Evolutionary conservation across 768 basidiomycete species (phyloP).

Genomic region (Lactarius tabidus): DNA sequence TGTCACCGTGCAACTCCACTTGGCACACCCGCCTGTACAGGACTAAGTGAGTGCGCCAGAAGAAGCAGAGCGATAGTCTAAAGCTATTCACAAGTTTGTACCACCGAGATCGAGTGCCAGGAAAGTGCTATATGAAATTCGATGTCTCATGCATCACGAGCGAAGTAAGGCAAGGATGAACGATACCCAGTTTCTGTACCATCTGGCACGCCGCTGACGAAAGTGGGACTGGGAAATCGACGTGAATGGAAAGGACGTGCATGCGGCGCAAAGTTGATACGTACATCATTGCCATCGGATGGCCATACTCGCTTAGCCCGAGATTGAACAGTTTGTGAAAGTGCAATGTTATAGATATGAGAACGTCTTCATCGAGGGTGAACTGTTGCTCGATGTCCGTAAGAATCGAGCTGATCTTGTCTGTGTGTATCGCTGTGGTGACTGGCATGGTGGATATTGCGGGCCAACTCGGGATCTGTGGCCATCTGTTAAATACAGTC

Average conservation of each 20-base stretch:
- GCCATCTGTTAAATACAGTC: neutral
- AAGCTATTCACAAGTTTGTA: conserved; percentile 79
- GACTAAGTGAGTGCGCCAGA: conserved; percentile 17
- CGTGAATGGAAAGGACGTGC: neutral
- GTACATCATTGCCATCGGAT: conserved; percentile 91
- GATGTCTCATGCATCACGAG: neutral
- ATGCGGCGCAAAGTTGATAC: conserved; percentile 25
- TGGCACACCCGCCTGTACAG: conserved; percentile 83
- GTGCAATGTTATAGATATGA: conserved; percentile 66
- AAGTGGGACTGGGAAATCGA: conserved; percentile 64
- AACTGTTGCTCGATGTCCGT: conserved; percentile 72
- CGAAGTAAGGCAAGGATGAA: neutral
- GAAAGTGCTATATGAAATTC: conserved; percentile 71
- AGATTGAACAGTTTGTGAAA: conserved; percentile 78
- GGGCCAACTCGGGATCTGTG: neutral
- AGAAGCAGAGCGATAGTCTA: neutral
- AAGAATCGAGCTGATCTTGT: conserved; percentile 35
- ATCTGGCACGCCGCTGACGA: conserved; percentile 92
- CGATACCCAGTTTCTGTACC: conserved; percentile 89
- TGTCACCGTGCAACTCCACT: conserved; percentile 84
- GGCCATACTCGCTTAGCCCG: conserved; percentile 69
- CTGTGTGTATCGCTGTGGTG: conserved; percentile 18
- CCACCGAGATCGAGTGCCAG: conserved; percentile 96
- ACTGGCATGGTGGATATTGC: conserved; percentile 14
- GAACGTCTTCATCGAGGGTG: conserved; percentile 52